Base-by-base conservation (phyloP, 2,329 filamentous ascomycete genomes). In the Stromatinia cepivora region DNA sequence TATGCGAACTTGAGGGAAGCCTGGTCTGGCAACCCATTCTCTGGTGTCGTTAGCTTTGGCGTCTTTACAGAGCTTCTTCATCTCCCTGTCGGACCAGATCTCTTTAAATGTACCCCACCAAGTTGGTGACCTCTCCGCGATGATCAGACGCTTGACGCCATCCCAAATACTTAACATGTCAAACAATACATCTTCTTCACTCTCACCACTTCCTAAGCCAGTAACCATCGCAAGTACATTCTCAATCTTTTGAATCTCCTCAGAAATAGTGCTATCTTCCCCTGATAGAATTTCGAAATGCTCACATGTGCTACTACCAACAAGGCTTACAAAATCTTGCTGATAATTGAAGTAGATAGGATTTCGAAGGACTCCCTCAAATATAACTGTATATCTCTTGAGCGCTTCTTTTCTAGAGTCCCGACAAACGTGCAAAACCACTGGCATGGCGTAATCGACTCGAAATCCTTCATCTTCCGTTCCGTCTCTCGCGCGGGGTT, bases 91-190 rank as follows among this genome's bases (percentile, higher is more conserved):
- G 10, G 66, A 69, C 66, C 66, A 69, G 2, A 69, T 69, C 48
- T 69, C 58, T 17, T 69, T 69, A 39, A 36, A 54, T 34, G 56
- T 56, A 15, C 66, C 58, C 66, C 48, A 69, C 66, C 66, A 69
- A 8, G 66, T 64, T 15, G 66, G 48, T 10, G 17, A 36, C 17
- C 31, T 52, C 39, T 69, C 66, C 20, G 53, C 34, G 15, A 69
- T 36, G 11, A 69, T 15, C 13, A 69, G 9, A 31, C 31, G 20
- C 25, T 56, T 69, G 28, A 64, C 9, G 1, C 66, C 58, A 28
- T 63, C 50, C 17, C 61, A 69, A 1, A 64, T 22, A 10, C 4
- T 25, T 7, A 62, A 20, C 7, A 46, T 31, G 8, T 22, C 15
- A 11, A 46, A 7, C 39, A 69, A 11, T 5, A 34, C 36, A 10